Evolutionary conservation across 371 early-diverging fungal genomes (phyloP).

Genomic region (Haplosporangium sp.): DNA sequence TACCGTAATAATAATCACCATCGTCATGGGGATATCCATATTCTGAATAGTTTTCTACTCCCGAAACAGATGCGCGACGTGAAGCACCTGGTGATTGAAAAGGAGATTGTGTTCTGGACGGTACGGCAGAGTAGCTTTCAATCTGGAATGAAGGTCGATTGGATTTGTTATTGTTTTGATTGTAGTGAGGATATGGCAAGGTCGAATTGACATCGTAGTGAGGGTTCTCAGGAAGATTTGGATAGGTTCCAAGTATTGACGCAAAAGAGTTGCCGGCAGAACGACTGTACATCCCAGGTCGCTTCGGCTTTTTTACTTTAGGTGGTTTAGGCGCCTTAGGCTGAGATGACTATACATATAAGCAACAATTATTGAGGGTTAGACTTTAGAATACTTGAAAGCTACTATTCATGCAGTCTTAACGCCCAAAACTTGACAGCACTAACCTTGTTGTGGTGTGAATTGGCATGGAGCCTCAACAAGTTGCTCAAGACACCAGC

Average conservation of each 20-base stretch:
- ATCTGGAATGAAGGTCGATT: constrained; percentile 24
- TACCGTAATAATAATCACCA: neutral
- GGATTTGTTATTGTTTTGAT: neutral
- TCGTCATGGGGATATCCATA: neutral
- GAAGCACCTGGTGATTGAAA: constrained; percentile 33
- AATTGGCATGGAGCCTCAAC: constrained; percentile 52
- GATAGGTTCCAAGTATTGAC: constrained; percentile 40
- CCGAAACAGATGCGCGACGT: constrained; percentile 40
- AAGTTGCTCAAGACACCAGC: constrained; percentile 64
- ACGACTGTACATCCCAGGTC: constrained; percentile 27
- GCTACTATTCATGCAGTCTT: too few species aligned
- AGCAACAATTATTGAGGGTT: neutral
- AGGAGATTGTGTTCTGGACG: constrained; percentile 26
- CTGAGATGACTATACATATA: neutral
- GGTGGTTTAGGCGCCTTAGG: neutral
- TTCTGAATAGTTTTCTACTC: constrained; percentile 13
- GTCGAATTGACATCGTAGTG: neutral
- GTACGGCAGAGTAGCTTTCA: constrained; percentile 20
- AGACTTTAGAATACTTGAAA: neutral
- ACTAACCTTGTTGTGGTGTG: constrained; percentile 34
- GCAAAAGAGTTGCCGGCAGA: constrained; percentile 41
- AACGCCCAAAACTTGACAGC: neutral
- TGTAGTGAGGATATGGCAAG: constrained; percentile 34
- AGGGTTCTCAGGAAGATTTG: constrained; percentile 24
- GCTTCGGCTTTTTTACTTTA: constrained; percentile 31